A percentile compares a stretch with the other conserved stretches of the same genome.
Conservation (phyloP, 1,284 basidiomycete genomes). For the Microbotryomycetes sp. region DNA sequence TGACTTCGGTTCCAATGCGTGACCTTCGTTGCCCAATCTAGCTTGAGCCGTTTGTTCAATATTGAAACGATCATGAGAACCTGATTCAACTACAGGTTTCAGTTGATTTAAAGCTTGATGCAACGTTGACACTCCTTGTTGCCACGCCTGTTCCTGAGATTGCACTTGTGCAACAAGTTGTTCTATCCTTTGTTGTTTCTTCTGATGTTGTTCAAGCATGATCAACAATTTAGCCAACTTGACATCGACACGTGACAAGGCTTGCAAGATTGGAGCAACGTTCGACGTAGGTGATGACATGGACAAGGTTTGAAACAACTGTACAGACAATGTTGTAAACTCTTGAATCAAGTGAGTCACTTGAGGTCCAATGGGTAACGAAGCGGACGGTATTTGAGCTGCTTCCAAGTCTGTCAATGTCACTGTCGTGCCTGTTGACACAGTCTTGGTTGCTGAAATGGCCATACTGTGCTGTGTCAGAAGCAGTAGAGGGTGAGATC, state of each 20-base stretch:
- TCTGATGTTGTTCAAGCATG: constrained; percentile 21
- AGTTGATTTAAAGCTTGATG: constrained; percentile 1
- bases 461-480: too few species aligned
- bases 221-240: constrained; percentile 15
- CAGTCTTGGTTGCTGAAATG: too few species aligned
- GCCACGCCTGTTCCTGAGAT: constrained; percentile 1
- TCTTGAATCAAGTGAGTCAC: constrained; percentile 19
- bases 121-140: constrained; percentile 1
- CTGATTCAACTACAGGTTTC: constrained; percentile 16
- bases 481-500: too few species aligned
- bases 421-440: neutral
- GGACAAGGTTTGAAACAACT: constrained; percentile 23
- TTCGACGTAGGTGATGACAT: neutral
- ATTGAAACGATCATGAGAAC: constrained; percentile 11
- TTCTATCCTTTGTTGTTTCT: constrained; percentile 9
- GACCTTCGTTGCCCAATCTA: neutral
- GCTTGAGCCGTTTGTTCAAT: constrained; percentile 7
- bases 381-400: constrained; percentile 18
- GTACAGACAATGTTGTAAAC: constrained; percentile 16
- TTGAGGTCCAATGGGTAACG: constrained; percentile 22
- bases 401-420: constrained; percentile 3
- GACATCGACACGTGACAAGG: constrained; percentile 9
- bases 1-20: constrained; percentile 21
- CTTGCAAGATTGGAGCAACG: constrained; percentile 4
- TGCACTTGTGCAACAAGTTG: constrained; percentile 3